Evolutionary conservation across 169 alveolate species (phyloP).

Genomic region (Plasmodium falciparum): DNA sequence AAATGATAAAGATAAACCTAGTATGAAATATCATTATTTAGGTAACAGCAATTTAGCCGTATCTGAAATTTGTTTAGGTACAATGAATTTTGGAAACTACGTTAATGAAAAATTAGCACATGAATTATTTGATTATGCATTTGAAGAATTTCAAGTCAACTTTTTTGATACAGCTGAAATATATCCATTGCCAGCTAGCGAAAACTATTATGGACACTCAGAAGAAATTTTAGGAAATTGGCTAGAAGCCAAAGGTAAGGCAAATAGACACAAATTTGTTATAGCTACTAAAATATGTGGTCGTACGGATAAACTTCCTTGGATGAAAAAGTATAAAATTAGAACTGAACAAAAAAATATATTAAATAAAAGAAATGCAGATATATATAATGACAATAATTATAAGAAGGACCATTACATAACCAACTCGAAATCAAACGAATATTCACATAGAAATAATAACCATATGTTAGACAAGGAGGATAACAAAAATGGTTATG

Average conservation of each 20-base stretch:
- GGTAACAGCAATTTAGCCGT: slow-evolving; percentile 84
- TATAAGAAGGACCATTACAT: background rate
- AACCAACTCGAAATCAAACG: background rate
- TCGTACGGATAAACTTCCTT: slow-evolving; percentile 77
- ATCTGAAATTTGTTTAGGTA: slow-evolving; percentile 90
- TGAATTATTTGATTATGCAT: slow-evolving; percentile 86
- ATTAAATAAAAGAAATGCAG: background rate
- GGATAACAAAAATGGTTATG: background rate
- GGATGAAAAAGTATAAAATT: slow-evolving; percentile 73
- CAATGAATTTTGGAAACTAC: slow-evolving; percentile 90
- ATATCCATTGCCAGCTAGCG: slow-evolving; percentile 89
- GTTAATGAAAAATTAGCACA: slow-evolving; percentile 81
- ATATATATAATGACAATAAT: no score
- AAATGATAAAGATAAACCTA: slow-evolving; percentile 75
- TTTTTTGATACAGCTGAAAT: slow-evolving; percentile 91
- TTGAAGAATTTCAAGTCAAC: slow-evolving; percentile 84
- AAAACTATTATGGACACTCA: slow-evolving; percentile 81
- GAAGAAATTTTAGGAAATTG: slow-evolving; percentile 84
- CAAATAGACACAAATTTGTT: slow-evolving; percentile 78
- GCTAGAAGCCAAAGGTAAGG: slow-evolving; percentile 79
- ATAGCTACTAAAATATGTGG: slow-evolving; percentile 87
- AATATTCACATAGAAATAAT: background rate
- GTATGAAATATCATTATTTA: slow-evolving; percentile 78
- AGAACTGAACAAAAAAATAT: background rate
- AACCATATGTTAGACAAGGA: background rate